Evolutionary conservation across 1,139 yeast species (phyloP), one percentile per base, ranked within the genome.

Genomic region (Debaryomyces subglobosus): DNA sequence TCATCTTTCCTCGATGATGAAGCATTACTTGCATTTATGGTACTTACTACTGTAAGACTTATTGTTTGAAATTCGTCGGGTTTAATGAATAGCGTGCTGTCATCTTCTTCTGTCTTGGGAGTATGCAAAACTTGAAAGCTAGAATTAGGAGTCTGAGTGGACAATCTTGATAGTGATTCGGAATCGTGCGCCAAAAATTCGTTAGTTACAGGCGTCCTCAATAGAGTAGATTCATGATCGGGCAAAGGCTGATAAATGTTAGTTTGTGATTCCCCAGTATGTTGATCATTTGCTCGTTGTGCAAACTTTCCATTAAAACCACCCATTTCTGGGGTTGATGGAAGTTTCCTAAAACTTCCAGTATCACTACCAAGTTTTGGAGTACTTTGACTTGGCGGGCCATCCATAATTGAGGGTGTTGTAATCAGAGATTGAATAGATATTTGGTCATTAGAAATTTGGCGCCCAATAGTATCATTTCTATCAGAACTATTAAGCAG

Each of bases 31-130:
- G 53, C 64, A 62, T 79, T 71, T 46, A 89, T 68, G 9, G 89
- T 82, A 51, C 85, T 80, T 5, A 82, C 71, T 4, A 89, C 79
- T 18, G 72, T 75, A 4, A 90, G 79, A 15, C 75, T 68, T 23
- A 89, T 79, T 0, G 89, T 83, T 27, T 79, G 77, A 45, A 89
- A 72, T 27, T 85, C 89, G 24, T 78, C 81, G 1, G 95, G 91
- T 55, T 83, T 82, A 30, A 86, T 79, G 57, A 85, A 82, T 34
- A 86, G 65, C 7, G 52, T 43, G n/a, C 60, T 49, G 9, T 60
- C 65, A 37, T 68, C 69, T 21, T 67, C 72, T 12, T 69, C 72
- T 9, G 55, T 49, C 39, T 60, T 61, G 2, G 66, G 64, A 1
- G 68, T 58, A 4, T 58, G 59, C 18, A 67, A 49, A 3, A 68